Evolutionary conservation across 306 rosid genomes (phyloP), one percentile per base, ranked within the genome.

Genomic region (Benincasa hispida): DNA sequence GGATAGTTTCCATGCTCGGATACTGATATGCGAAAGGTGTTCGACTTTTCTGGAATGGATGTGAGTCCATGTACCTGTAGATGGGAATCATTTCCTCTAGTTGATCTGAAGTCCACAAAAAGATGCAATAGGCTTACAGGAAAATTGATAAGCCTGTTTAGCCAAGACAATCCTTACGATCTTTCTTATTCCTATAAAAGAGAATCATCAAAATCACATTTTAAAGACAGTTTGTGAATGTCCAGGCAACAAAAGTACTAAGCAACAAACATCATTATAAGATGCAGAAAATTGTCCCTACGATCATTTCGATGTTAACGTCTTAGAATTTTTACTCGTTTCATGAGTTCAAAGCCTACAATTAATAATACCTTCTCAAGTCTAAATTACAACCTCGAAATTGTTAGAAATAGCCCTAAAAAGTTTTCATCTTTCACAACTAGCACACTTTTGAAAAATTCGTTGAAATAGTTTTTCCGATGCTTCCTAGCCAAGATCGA

Each of bases 11-110:
- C 42, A 59, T 42, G 12, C 62, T 42, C 19, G 86, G 82, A n/a
- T 59, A 76, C 57, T 73, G 81, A 60, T 56, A 80, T 25, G 79
- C 39, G 12, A 58, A 75, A 19, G 87, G 80, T 21, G 69, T 80
- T 48, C 79, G 91, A 79, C 62, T 79, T 45, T 65, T 88, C 6
- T 84, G 84, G 76, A 82, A 80, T 0, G 98, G 91, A 72, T 78
- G 74, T 18, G 97, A 86, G 56, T 91, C 93, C 84, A 81, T 76
- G 76, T 48, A 77, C 60, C 86, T 30, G 76, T 79, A 84, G 27
- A 63, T 58, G 41, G 96, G 96, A 72, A 89, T 80, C 91, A 91
- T 89, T 35, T 15, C 58, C 75, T 47, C 74, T n/a, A 25, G 11
- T 63, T 69, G 59, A 78, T 62, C 6, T 63, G 47, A 22, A 24